Conservation (phyloP, 2,329 filamentous ascomycete genomes). For the Rachicladosporium sp. region DNA sequence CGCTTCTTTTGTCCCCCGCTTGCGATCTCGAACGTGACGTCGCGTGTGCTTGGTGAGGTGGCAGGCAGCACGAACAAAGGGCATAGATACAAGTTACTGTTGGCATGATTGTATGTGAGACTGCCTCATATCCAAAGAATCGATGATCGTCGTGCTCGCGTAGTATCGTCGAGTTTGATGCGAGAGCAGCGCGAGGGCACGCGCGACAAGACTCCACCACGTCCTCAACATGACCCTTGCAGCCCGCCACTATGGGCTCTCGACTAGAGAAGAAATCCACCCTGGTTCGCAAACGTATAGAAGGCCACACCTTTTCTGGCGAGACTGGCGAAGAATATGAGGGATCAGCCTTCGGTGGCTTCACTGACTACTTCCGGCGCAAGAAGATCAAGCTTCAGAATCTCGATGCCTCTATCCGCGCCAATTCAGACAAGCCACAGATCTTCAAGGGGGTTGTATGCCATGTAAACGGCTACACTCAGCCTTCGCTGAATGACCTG, state of each 20-base stretch:
- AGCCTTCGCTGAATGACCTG: conserved; percentile 80
- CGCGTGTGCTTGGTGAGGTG: too few relatives aligned
- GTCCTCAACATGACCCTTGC: too few relatives aligned
- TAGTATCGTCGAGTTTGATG: too few relatives aligned
- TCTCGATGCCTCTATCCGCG: conserved; percentile 68
- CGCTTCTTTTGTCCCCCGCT: too few relatives aligned
- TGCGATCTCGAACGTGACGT: too few relatives aligned
- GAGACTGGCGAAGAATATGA: conserved; percentile 88
- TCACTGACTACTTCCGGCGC: conserved; percentile 80
- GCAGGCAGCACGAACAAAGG: too few relatives aligned
- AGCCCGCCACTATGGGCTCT: conserved; percentile 43
- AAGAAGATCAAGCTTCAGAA: conserved; percentile 98
- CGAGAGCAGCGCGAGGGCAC: too few relatives aligned
- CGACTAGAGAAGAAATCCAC: conserved; percentile 47
- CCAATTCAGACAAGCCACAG: conserved; percentile 58
- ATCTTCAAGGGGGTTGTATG: conserved; percentile 87
- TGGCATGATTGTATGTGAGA: too few relatives aligned
- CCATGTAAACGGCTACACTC: conserved; percentile 91
- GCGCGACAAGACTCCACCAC: too few relatives aligned
- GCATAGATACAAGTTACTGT: too few relatives aligned
- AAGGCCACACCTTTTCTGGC: conserved; percentile 59
- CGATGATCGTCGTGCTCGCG: too few relatives aligned
- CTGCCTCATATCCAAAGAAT: too few relatives aligned
- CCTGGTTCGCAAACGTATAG: conserved; percentile 50
- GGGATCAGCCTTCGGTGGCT: conserved; percentile 74